phyloP scores from a whole-genome alignment of 345 rosid genomes.

The Melaleuca alternifolia region DNA sequence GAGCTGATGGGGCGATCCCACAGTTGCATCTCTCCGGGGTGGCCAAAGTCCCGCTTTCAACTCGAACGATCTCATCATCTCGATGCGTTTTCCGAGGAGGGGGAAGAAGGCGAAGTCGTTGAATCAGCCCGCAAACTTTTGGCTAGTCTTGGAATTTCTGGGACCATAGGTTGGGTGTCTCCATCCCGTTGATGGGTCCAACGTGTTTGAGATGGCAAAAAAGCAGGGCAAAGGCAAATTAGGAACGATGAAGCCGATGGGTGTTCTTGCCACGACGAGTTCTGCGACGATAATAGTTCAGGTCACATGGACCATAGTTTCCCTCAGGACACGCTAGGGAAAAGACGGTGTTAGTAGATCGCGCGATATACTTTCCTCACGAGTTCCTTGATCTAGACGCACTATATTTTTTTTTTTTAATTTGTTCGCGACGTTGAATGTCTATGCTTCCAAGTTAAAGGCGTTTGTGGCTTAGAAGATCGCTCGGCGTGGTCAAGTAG shows the following conservation, averaged over 20 bases:
- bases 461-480: too few species aligned
- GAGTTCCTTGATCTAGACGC: background rate
- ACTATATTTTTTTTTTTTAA: background rate
- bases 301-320: background rate
- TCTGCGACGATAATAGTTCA: background rate
- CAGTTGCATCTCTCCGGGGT: background rate
- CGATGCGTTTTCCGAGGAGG: background rate
- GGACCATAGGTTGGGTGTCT: conserved; percentile 26
- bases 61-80: background rate
- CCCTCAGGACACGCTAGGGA: background rate
- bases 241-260: background rate
- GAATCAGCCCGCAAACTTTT: conserved; percentile 1
- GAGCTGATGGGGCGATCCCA: background rate
- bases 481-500: too few species aligned
- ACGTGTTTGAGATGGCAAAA: background rate
- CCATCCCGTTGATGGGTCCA: conserved; percentile 31
- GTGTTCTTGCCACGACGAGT: background rate
- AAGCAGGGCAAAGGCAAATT: background rate
- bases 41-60: background rate
- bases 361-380: background rate
- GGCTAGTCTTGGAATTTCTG: conserved; percentile 3
- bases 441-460: too few species aligned
- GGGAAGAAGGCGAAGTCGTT: background rate
- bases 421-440: too few species aligned
- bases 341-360: background rate